Percentiles rank a stretch among this genome's conserved stretches.
phyloP scores from a whole-genome alignment of 805 yeast genomes.

The Clavispora phyllophila region DNA sequence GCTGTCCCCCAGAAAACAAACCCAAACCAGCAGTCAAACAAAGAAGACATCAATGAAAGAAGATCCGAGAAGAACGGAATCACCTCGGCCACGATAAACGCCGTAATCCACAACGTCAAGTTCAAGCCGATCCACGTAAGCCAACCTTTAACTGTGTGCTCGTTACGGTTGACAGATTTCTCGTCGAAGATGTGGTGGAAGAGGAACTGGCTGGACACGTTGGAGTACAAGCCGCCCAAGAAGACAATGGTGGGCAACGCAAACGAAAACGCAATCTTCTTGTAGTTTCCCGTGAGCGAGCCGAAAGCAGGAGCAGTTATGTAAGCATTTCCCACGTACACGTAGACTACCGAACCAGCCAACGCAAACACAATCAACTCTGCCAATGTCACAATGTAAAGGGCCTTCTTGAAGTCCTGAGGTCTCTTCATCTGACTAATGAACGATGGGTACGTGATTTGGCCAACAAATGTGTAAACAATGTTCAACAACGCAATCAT shows the following conservation, averaged over 20 bases:
- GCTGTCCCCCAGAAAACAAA: conserved; percentile 63
- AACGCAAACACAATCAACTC: conserved; percentile 47
- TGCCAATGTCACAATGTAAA: conserved; percentile 45
- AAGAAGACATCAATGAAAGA: conserved; percentile 53
- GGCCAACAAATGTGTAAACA: conserved; percentile 61
- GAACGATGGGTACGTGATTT: conserved; percentile 58
- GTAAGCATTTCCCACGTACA: conserved; percentile 51
- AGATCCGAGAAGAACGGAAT: conserved; percentile 61
- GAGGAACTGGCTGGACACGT: conserved; percentile 50
- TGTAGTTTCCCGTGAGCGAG: conserved; percentile 40
- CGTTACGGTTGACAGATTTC: conserved; percentile 38
- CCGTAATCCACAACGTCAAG: conserved; percentile 43
- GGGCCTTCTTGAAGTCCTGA: conserved; percentile 52
- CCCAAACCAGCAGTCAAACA: conserved; percentile 65
- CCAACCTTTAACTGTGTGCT: conserved; percentile 52
- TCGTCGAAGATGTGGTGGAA: conserved; percentile 42
- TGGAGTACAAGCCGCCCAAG: conserved; percentile 51
- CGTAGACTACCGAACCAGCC: conserved; percentile 56
- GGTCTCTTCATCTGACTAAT: conserved; percentile 57
- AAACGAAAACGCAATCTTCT: conserved; percentile 54
- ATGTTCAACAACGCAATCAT: conserved; percentile 57
- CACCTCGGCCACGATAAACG: conserved; percentile 57
- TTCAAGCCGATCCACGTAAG: conserved; percentile 44
- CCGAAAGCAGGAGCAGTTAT: conserved; percentile 60
- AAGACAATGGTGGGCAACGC: conserved; percentile 56